Percentiles rank a stretch among this genome's conserved stretches.
Conservation (phyloP, 306 rosid species). For the Lathyrus sativus region DNA sequence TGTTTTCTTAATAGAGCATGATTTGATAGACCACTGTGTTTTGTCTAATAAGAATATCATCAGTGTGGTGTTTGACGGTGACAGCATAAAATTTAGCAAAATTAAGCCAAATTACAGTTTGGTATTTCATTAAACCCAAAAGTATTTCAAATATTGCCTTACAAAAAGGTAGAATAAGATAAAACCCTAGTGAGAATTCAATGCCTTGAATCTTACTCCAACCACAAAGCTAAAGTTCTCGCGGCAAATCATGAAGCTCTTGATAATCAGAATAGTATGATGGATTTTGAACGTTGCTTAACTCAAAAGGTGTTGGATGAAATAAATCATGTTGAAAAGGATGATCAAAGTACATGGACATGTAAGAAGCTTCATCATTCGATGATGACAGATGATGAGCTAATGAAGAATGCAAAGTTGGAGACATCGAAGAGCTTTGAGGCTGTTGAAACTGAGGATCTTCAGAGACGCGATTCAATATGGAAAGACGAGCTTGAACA, state of each 20-base stretch:
- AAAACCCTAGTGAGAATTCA: background rate
- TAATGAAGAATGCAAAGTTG: background rate
- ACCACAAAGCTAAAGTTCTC: background rate
- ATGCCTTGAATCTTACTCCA: too few species aligned
- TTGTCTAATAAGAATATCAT: too few species aligned
- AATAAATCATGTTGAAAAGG: background rate
- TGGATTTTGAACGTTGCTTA: background rate
- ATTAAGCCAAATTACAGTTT: constrained; percentile 3
- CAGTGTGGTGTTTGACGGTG: too few species aligned
- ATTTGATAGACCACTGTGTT: too few species aligned
- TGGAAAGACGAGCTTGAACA: constrained; percentile 12
- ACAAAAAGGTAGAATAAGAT: background rate
- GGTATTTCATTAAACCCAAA: constrained; percentile 7
- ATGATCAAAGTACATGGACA: background rate
- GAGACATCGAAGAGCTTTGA: background rate
- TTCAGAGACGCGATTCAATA: constrained; percentile 4
- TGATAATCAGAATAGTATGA: background rate
- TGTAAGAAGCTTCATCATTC: constrained; percentile 13
- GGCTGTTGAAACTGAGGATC: constrained; percentile 3
- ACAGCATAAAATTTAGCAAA: too few species aligned
- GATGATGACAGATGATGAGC: constrained; percentile 11
- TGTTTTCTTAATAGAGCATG: too few species aligned
- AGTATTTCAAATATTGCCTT: background rate
- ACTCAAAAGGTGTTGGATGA: constrained; percentile 2
- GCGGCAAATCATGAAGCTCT: constrained; percentile 1